Percentiles rank a stretch among this genome's conserved stretches.
Conservation (phyloP, 371 early-diverging fungal species). For the Apophysomyces variabilis region DNA sequence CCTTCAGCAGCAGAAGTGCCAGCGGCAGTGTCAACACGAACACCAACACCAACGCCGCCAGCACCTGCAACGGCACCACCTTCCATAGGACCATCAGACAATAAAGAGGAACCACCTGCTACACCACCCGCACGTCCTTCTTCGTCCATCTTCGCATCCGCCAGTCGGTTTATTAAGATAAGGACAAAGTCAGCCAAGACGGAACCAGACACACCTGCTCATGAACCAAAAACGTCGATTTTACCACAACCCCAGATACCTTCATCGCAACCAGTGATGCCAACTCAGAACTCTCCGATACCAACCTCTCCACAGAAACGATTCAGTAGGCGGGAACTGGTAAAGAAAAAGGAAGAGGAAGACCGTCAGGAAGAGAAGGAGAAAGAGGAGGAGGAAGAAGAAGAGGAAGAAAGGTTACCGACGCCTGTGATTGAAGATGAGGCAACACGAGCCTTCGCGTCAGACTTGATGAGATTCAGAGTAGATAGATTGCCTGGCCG, state of each 20-base stretch:
- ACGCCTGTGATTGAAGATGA: conserved; percentile 42
- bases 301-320: conserved; percentile 5
- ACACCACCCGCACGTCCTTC: conserved; percentile 22
- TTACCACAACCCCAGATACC: conserved; percentile 11
- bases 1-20: background rate
- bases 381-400: conserved; percentile 23
- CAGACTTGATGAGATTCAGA: conserved; percentile 30
- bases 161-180: conserved; percentile 22
- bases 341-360: conserved; percentile 1
- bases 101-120: background rate
- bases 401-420: conserved; percentile 15
- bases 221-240: background rate
- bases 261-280: conserved; percentile 4
- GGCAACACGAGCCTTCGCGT: conserved; percentile 50
- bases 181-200: conserved; percentile 2
- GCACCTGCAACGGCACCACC: conserved; percentile 14
- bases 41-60: background rate
- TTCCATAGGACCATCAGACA: background rate
- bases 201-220: conserved; percentile 12
- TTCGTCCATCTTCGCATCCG: conserved; percentile 23
- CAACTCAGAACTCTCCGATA: background rate
- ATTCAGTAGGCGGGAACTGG: too few species aligned
- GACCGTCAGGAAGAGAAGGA: conserved; percentile 13
- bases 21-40: conserved; percentile 5
- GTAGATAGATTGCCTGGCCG: conserved; percentile 11